Conservation (phyloP, 1,284 basidiomycete species). For the Caloboletus inedulis region DNA sequence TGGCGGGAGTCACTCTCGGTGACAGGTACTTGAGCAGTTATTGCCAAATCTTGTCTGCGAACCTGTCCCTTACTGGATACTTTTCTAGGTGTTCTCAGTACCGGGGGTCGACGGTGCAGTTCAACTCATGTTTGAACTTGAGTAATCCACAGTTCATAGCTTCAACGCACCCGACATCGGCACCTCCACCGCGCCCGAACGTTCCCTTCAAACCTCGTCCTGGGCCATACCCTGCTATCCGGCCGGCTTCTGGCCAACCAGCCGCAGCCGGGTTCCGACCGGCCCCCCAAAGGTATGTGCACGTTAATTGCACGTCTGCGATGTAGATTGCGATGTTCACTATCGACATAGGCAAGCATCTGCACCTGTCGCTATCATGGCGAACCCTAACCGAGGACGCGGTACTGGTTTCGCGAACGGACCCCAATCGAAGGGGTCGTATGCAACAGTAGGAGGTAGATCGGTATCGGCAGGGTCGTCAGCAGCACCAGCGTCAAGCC, state of each 20-base stretch:
- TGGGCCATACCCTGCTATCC: conserved; percentile 62
- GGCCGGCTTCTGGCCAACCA: conserved; percentile 48
- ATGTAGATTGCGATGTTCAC: conserved; percentile 1
- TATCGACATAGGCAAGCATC: conserved; percentile 28
- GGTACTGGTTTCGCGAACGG: conserved; percentile 16
- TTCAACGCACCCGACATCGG: conserved; percentile 56
- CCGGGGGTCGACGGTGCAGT: conserved; percentile 81
- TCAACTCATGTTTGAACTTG: conserved; percentile 84
- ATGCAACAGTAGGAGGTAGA: conserved; percentile 5
- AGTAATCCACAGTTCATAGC: conserved; percentile 79
- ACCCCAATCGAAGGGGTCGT: conserved; percentile 4
- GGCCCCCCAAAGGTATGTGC: conserved; percentile 25
- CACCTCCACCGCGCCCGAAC: conserved; percentile 38
- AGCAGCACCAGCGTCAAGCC: background rate
- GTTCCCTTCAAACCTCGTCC: conserved; percentile 62
- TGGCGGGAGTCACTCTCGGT: conserved; percentile 87
- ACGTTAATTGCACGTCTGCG: background rate
- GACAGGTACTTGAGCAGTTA: conserved; percentile 55
- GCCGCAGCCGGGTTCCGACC: conserved; percentile 61
- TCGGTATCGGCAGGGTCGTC: background rate
- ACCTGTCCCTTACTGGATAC: background rate
- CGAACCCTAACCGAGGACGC: conserved; percentile 69
- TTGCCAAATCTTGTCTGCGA: background rate
- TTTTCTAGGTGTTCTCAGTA: conserved; percentile 78
- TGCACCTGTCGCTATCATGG: conserved; percentile 51